These are phyloP conservation scores for Trichoderma sp. DNA, from an alignment of 2,329 filamentous ascomycete species.

Conservation along the genomic window DNA sequence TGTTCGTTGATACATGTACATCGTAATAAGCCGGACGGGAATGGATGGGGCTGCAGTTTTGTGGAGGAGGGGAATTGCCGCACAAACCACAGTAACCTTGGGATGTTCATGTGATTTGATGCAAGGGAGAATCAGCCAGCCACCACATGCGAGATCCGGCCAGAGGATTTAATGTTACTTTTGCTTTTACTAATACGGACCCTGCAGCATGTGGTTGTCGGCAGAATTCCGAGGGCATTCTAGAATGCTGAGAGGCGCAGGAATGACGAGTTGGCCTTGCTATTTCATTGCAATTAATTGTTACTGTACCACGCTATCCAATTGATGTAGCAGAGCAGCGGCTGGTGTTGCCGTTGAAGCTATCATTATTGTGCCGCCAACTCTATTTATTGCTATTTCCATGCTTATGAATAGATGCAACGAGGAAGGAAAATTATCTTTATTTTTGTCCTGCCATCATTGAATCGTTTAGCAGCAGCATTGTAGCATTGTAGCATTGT, in stretches of 20 bases:
- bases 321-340: background rate
- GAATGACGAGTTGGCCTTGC: background rate
- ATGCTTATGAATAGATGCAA: background rate
- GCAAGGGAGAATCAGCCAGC: constrained; percentile 1
- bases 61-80: background rate
- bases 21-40: background rate
- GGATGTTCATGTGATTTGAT: background rate
- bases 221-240: background rate
- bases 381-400: background rate
- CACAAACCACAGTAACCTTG: background rate
- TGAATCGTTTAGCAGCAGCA: background rate
- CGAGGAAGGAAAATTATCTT: background rate
- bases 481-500: background rate
- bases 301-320: background rate
- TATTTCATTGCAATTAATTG: background rate
- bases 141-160: constrained; percentile 1
- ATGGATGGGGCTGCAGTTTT: background rate
- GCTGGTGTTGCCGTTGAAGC: background rate
- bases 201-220: background rate
- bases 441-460: background rate
- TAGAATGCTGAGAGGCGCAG: background rate
- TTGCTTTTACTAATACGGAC: background rate
- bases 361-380: background rate
- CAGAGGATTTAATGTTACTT: background rate
- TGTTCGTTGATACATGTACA: background rate